Evolutionary conservation across 2,329 filamentous ascomycete genomes (phyloP).

Genomic region (Chrysosporium queenslandicum): DNA sequence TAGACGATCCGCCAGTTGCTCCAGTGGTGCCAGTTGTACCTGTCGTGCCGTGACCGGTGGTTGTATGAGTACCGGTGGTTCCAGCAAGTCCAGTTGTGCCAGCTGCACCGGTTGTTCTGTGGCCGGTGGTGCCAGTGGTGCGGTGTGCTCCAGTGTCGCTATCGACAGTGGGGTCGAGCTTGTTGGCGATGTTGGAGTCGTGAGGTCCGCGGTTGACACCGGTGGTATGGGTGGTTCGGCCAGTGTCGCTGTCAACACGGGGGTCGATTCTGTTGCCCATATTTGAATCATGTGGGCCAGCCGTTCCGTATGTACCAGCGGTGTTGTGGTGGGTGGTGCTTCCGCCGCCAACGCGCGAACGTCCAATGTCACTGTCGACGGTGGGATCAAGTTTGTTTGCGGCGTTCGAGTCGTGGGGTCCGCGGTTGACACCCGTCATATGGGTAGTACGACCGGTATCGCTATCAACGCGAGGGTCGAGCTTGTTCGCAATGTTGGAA

Average conservation of each 20-base stretch:
- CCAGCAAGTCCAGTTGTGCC: background rate
- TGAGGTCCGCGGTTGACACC: slow-evolving; percentile 22
- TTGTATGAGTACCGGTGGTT: background rate
- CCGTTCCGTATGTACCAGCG: slow-evolving; percentile 2
- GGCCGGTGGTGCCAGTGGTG: background rate
- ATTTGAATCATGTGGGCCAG: slow-evolving; percentile 9
- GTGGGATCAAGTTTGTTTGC: slow-evolving; percentile 6
- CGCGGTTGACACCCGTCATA: background rate
- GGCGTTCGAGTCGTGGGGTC: background rate
- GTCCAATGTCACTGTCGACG: slow-evolving; percentile 1
- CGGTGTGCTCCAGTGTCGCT: slow-evolving; percentile 1
- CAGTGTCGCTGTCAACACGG: slow-evolving; percentile 15
- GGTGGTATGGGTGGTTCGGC: background rate
- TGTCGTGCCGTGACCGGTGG: background rate
- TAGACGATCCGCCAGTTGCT: background rate
- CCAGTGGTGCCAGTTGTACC: slow-evolving; percentile 1
- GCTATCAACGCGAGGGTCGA: slow-evolving; percentile 19
- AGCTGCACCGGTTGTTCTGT: background rate
- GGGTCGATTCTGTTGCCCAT: slow-evolving; percentile 18
- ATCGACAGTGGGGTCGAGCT: slow-evolving; percentile 31
- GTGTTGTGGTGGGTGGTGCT: background rate
- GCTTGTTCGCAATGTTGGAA: slow-evolving; percentile 17
- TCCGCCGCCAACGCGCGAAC: background rate
- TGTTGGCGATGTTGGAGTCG: slow-evolving; percentile 30
- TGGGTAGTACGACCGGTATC: slow-evolving; percentile 3